Base-by-base conservation (phyloP, 441 rosid genomes). In the Gossypium gossypioides region DNA sequence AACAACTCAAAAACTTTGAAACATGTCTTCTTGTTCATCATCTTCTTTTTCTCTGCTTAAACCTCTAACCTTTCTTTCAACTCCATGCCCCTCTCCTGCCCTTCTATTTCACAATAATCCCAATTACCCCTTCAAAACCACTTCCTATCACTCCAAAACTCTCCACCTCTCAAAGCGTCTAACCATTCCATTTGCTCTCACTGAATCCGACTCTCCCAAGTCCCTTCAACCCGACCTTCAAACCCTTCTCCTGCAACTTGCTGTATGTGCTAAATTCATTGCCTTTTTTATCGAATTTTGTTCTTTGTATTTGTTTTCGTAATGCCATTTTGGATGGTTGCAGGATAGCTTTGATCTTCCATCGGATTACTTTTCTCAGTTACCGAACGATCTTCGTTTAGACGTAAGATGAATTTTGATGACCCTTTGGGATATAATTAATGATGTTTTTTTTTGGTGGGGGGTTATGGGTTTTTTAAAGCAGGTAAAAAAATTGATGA, bases 281-380 rank as follows among this genome's bases (percentile, higher is more conserved):
- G 9, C 40, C 13, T 3, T 57, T 9, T 24, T 8, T 0, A 4
- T 67, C 48, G 3, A 6, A 7, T 19, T 42, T 51, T 3, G 50
- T 50, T 22, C 40, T 69, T 61, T 59, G 4, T 15, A 5, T 21
- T 66, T 6, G n/a, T n/a, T 34, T 18, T 34, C 19, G 10, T 69
- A 21, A 1, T 66, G 29, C n/a, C 52, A 50, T 8, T 40, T 18
- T 48, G 18, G 4, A 22, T 68, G 46, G 58, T 25, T 76, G 85
- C 91, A 91, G 98, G 88, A 84, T 62, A 77, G 88, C 75, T 90
- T 93, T 76, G 90, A 89, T 86, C 96, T 93, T 73, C 92, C 96
- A 2, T 75, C 88, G 40, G 97, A 88, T 75, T 93, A 86, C 81
- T 85, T 93, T 59, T 72, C 82, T 18, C 83, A 84, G 77, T 71